Evolutionary conservation across 2,329 filamentous ascomycete species (phyloP).

Genomic region (Laburnicola sp.): DNA sequence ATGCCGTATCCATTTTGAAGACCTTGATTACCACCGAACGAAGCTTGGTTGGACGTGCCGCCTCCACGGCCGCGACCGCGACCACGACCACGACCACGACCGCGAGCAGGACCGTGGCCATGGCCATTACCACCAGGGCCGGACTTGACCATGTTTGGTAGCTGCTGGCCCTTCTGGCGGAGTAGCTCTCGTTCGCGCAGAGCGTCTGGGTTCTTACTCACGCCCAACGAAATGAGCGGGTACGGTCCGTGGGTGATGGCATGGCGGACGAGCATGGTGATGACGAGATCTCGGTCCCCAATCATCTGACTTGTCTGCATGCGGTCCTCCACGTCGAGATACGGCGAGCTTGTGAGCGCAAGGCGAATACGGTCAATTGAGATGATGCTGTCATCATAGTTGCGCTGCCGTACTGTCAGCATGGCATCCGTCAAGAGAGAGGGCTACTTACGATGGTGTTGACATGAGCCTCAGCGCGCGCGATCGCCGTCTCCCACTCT

Average conservation of each 20-base stretch:
- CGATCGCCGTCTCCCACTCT: slow-evolving; percentile 7
- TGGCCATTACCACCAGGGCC: not conserved
- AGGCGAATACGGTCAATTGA: slow-evolving; percentile 8
- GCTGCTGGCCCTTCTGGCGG: not conserved
- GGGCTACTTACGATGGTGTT: slow-evolving; percentile 8
- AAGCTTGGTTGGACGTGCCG: too few relatives aligned
- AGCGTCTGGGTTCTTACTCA: not conserved
- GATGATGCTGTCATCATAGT: slow-evolving; percentile 11
- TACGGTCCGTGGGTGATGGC: slow-evolving; percentile 9
- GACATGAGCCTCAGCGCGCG: slow-evolving; percentile 4
- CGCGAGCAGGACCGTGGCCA: not conserved
- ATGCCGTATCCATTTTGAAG: too few relatives aligned
- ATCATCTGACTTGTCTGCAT: not conserved
- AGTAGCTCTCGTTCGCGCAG: slow-evolving; percentile 2
- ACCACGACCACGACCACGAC: too few relatives aligned
- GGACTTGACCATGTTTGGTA: slow-evolving; percentile 4
- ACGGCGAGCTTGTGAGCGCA: not conserved
- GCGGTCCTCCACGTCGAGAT: not conserved
- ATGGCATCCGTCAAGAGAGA: not conserved
- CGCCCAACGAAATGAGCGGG: not conserved
- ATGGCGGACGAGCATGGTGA: slow-evolving; percentile 9
- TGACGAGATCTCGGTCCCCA: slow-evolving; percentile 3
- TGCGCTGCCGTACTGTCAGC: slow-evolving; percentile 1
- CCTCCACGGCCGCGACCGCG: not conserved
- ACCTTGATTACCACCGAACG: too few relatives aligned